These are phyloP conservation scores for Oropetium thomaeum DNA, from an alignment of 176 grass and related monocot genomes.

Conservation along the genomic window DNA sequence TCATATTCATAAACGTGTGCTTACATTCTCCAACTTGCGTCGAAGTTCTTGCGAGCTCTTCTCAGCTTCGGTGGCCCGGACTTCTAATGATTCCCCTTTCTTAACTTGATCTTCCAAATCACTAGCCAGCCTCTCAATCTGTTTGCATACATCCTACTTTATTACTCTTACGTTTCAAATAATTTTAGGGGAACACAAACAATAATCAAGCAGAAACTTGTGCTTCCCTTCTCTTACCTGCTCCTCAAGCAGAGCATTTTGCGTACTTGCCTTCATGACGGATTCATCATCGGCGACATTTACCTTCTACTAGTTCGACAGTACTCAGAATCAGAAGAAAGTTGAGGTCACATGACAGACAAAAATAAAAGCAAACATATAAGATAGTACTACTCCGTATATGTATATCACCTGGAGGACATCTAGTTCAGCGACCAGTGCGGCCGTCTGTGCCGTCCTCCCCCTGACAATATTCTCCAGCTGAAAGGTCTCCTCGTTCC, in stretches of 20 bases:
- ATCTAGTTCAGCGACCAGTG: slow-evolving; percentile 42
- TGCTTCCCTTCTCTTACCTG: slow-evolving; percentile 29
- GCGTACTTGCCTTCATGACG: slow-evolving; percentile 31
- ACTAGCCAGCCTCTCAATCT: slow-evolving; percentile 51
- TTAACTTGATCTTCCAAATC: slow-evolving; percentile 48
- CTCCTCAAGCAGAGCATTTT: slow-evolving; percentile 27
- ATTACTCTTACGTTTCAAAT: neutral
- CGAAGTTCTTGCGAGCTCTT: slow-evolving; percentile 32
- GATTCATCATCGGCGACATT: slow-evolving; percentile 36
- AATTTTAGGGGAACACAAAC: neutral
- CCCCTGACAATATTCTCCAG: slow-evolving; percentile 41
- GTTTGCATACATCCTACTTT: neutral
- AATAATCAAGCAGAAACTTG: no score
- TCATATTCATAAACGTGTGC: neutral
- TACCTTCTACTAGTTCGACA: slow-evolving; percentile 26
- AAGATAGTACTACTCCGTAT: no score
- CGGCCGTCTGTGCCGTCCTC: slow-evolving; percentile 40
- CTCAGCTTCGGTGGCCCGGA: slow-evolving; percentile 36
- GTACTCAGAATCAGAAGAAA: neutral
- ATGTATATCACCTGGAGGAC: slow-evolving; percentile 46
- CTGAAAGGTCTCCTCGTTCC: slow-evolving; percentile 39
- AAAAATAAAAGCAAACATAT: neutral
- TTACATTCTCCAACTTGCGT: slow-evolving; percentile 46
- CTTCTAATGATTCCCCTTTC: slow-evolving; percentile 51
- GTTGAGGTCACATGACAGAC: neutral